A percentile compares a stretch with the other conserved stretches of the same genome.
phyloP scores from a whole-genome alignment of 2,329 filamentous ascomycete species.

The Neopestalotiopsis clavispora region DNA sequence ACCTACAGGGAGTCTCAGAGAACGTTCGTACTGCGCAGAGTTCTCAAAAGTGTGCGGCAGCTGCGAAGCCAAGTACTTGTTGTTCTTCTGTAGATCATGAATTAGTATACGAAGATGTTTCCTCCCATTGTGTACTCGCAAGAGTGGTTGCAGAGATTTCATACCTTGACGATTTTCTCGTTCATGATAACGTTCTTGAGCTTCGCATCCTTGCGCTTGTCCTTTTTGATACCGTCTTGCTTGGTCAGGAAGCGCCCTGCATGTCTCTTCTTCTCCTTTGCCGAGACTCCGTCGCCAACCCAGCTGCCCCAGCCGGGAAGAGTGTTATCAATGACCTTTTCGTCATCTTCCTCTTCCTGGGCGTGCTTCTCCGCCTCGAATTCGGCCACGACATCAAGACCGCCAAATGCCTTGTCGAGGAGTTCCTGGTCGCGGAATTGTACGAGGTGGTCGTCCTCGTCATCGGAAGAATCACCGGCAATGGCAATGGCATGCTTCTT shows the following conservation, averaged over 20 bases:
- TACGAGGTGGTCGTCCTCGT: slow-evolving; percentile 56
- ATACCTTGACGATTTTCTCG: slow-evolving; percentile 86
- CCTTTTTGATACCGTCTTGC: slow-evolving; percentile 74
- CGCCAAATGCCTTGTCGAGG: slow-evolving; percentile 84
- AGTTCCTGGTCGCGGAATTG: slow-evolving; percentile 68
- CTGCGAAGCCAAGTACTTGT: slow-evolving; percentile 82
- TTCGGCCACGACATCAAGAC: slow-evolving; percentile 79
- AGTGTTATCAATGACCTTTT: slow-evolving; percentile 82
- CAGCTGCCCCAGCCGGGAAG: slow-evolving; percentile 94
- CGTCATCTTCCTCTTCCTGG: slow-evolving; percentile 75
- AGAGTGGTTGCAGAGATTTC: slow-evolving; percentile 21
- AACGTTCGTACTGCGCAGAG: slow-evolving; percentile 86
- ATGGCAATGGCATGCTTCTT: slow-evolving; percentile 32
- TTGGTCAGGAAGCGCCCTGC: slow-evolving; percentile 67
- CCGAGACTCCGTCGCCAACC: slow-evolving; percentile 83
- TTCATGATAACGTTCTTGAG: slow-evolving; percentile 87
- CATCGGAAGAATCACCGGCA: slow-evolving; percentile 50
- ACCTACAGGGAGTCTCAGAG: slow-evolving; percentile 83
- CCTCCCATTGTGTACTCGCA: neutral
- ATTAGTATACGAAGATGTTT: neutral
- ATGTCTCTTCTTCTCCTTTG: slow-evolving; percentile 68
- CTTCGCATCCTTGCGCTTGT: slow-evolving; percentile 81
- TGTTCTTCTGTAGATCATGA: slow-evolving; percentile 38
- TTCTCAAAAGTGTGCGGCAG: slow-evolving; percentile 92
- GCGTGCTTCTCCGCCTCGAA: slow-evolving; percentile 83